Evolutionary conservation across 108 stramenopile genomes (phyloP).

Genomic region (Cylindrotheca closterium): DNA sequence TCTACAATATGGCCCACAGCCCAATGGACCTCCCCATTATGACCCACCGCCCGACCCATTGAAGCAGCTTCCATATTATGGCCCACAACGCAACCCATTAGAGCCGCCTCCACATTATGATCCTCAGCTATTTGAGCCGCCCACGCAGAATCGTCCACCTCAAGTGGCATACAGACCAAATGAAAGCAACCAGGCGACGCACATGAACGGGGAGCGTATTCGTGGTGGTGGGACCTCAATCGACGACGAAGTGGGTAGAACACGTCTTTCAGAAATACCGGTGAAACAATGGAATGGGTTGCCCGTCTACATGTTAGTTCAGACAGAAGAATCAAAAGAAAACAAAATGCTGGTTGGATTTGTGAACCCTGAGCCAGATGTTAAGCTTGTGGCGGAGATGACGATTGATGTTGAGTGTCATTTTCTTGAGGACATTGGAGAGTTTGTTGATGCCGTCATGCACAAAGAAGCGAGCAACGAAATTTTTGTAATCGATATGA

Average conservation of each 20-base stretch:
- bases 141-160: too few relatives aligned
- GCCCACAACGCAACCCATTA: too few relatives aligned
- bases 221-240: constrained; percentile 14
- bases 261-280: constrained; percentile 4
- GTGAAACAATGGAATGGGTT: constrained; percentile 10
- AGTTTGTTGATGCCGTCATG: constrained; percentile 10
- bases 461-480: neutral
- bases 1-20: too few relatives aligned
- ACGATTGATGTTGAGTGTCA: constrained; percentile 22
- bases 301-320: constrained; percentile 20
- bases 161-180: neutral
- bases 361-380: neutral
- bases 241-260: neutral
- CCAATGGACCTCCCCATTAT: too few relatives aligned
- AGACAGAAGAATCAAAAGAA: constrained; percentile 3
- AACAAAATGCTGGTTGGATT: constrained; percentile 23
- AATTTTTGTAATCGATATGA: constrained; percentile 17
- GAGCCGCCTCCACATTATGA: too few relatives aligned
- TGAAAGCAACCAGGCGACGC: neutral
- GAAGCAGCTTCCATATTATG: too few relatives aligned
- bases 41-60: too few relatives aligned
- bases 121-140: too few relatives aligned
- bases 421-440: constrained; percentile 18
- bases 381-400: neutral
- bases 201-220: constrained; percentile 10